phyloP scores from a whole-genome alignment of 106 monocot genomes.

The Platanthera zijinensis region DNA sequence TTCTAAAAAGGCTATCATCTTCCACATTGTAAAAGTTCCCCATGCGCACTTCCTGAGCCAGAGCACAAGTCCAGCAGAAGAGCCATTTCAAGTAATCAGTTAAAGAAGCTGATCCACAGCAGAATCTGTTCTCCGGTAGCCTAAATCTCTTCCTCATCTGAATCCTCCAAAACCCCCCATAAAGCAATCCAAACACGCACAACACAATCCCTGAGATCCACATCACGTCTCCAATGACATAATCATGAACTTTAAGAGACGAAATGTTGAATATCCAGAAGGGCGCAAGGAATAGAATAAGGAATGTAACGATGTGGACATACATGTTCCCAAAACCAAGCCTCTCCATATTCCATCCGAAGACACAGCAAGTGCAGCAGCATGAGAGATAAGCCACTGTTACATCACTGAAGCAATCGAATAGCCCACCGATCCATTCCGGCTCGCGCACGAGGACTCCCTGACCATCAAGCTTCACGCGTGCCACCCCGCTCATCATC shows the following conservation, averaged over 20 bases:
- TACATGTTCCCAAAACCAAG: conserved; percentile 55
- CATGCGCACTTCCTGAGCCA: conserved; percentile 48
- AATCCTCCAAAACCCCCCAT: conserved; percentile 51
- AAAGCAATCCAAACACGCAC: conserved; percentile 35
- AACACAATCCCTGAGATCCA: conserved; percentile 29
- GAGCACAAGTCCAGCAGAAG: conserved; percentile 40
- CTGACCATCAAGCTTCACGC: conserved; percentile 5
- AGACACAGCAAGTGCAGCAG: conserved; percentile 47
- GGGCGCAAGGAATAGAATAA: conserved; percentile 29
- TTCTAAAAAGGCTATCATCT: conserved; percentile 19
- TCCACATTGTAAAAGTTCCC: conserved; percentile 29
- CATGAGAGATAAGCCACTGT: conserved; percentile 30
- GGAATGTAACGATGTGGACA: conserved; percentile 42
- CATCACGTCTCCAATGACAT: conserved; percentile 18
- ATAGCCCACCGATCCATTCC: conserved; percentile 36
- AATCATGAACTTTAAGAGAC: conserved; percentile 31
- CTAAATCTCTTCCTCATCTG: conserved; percentile 43
- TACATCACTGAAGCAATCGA: conserved; percentile 33
- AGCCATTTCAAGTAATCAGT: conserved; percentile 43
- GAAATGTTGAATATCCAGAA: conserved; percentile 37
- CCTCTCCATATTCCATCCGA: conserved; percentile 57
- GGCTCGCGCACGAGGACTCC: conserved; percentile 16
- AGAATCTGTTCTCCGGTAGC: conserved; percentile 29
- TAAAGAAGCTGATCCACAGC: conserved; percentile 21
- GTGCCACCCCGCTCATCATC: neutral